Percentiles rank a stretch among this genome's conserved stretches.
phyloP scores from a whole-genome alignment of 1,284 basidiomycete genomes.

The Leccinum pachyderme region DNA sequence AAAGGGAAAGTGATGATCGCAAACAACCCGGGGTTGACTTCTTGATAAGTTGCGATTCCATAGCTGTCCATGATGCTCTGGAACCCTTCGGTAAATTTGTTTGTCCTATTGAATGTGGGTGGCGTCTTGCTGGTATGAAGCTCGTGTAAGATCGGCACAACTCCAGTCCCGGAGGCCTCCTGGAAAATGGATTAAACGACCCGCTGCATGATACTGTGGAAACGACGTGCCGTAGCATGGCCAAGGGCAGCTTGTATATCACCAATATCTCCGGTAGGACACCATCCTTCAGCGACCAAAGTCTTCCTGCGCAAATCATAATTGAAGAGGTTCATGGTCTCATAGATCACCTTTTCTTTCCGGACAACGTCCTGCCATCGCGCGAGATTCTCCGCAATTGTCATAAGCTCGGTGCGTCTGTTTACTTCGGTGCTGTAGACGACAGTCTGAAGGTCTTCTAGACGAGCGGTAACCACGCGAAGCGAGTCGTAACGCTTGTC shows the following conservation, averaged over 20 bases:
- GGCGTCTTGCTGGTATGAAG: slow-evolving; percentile 89
- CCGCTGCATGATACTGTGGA: neutral
- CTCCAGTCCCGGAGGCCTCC: slow-evolving; percentile 92
- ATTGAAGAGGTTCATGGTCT: slow-evolving; percentile 92
- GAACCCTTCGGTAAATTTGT: slow-evolving; percentile 97
- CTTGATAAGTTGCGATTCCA: slow-evolving; percentile 93
- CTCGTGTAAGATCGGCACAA: slow-evolving; percentile 92
- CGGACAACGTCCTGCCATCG: slow-evolving; percentile 94
- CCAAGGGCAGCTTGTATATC: slow-evolving; percentile 87
- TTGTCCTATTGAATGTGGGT: slow-evolving; percentile 93
- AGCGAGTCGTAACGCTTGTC: slow-evolving; percentile 91
- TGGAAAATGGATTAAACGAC: slow-evolving; percentile 29
- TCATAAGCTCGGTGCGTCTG: slow-evolving; percentile 82
- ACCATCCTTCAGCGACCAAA: slow-evolving; percentile 97
- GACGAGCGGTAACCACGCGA: slow-evolving; percentile 82
- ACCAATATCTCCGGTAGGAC: slow-evolving; percentile 88
- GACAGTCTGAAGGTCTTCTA: slow-evolving; percentile 92
- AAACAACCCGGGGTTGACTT: slow-evolving; percentile 96
- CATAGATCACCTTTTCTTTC: slow-evolving; percentile 95
- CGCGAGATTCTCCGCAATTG: slow-evolving; percentile 82
- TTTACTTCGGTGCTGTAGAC: slow-evolving; percentile 89
- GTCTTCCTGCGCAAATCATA: slow-evolving; percentile 95
- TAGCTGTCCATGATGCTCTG: slow-evolving; percentile 99
- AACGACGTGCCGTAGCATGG: slow-evolving; percentile 76
- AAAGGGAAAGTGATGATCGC: slow-evolving; percentile 97